Evolutionary conservation across 352 stramenopile species (phyloP), one percentile per base, ranked within the genome.

Genomic region (Phytophthora agathidicida): DNA sequence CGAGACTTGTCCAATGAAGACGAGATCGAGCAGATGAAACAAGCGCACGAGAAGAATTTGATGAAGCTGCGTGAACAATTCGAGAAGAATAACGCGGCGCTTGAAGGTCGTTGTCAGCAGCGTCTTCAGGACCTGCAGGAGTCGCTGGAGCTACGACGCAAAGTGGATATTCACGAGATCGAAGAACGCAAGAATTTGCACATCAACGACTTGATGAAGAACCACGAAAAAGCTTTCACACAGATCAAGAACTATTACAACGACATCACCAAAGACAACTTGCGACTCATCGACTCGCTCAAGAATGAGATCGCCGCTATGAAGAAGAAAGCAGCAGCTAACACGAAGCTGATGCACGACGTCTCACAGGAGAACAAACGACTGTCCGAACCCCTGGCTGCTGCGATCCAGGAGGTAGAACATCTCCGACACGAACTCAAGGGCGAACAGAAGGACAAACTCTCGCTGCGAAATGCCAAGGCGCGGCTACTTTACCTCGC

Each of bases 221-320:
- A 98, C 72, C 93, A 98, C 65, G 87, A 96, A 56, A 96, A 94
- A 56, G 89, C 90, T 14, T 97, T 97, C 62, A 83, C 77, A 7
- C 89, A 98, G 78, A 98, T 98, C 81, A 98, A 98, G 57, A 88
- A 91, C 45, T 98, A 98, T 83, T 98, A 98, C 67, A 98, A 98
- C 66, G 91, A 97, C 57, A 98, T 98, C 57, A 98, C 94, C 13
- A 91, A 94, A 44, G 84, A 97, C 69, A 98, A 98, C 60, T 53
- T 98, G 19, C 83, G 90, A 8, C 80, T 98, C 35, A 98, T 98
- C 45, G 83, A 95, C 27, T 90, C 77, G 19, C 82, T 98, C 47
- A 97, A 98, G 74, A 85, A 89, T 54, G 88, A 98, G 71, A 88
- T 98, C 49, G 66, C 73, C n/a, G 86, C 93, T 5, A 97, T 98